Evolutionary conservation across 2,329 filamentous ascomycete species (phyloP), one percentile per base, ranked within the genome.

Genomic region (Cladophialophora exuberans): DNA sequence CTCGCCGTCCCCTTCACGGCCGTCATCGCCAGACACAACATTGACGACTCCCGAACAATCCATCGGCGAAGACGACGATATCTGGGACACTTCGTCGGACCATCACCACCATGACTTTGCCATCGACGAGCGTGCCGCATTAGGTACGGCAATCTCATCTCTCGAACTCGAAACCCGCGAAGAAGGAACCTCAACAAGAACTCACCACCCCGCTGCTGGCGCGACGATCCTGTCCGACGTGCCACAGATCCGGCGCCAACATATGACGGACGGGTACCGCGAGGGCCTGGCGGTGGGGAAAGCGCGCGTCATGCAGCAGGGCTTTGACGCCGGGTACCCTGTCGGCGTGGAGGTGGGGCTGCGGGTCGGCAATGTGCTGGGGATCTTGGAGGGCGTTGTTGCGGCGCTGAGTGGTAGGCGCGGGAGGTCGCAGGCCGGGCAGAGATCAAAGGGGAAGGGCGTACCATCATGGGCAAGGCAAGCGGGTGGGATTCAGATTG

Each of bases 271-370:
- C 33, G 94, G 94, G 17, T 97, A 97, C 73, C 87, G 93, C 56
- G 92, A 97, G 66, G 94, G 93, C 39, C 82, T 97, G 49, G 81
- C 87, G 0, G 77, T 76, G 2, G 88, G 88, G 26, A 97, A 97
- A 70, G 82, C 83, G 22, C 74, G 79, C 43, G 87, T 85, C 65
- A 83, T 97, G 22, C 94, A 99, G 72, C 79, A 79, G 11, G 93
- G 93, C 0, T 97, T 99, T 67, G 94, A 99, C 69, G 89, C 93
- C 61, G 93, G 93, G 0, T 97, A 91, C 69, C 79, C 84, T 11
- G 78, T 97, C 0, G 94, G 94, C 10, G 92, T 90, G 1, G 85
- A 87, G 47, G 75, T 97, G 25, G 94, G 93, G 0, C 70, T 88
- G 61, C 79, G 80, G 23, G 87, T 85, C 0, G 94, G 94, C 0